phyloP scores from a whole-genome alignment of 768 basidiomycete species.

The Tylopilus sp. region DNA sequence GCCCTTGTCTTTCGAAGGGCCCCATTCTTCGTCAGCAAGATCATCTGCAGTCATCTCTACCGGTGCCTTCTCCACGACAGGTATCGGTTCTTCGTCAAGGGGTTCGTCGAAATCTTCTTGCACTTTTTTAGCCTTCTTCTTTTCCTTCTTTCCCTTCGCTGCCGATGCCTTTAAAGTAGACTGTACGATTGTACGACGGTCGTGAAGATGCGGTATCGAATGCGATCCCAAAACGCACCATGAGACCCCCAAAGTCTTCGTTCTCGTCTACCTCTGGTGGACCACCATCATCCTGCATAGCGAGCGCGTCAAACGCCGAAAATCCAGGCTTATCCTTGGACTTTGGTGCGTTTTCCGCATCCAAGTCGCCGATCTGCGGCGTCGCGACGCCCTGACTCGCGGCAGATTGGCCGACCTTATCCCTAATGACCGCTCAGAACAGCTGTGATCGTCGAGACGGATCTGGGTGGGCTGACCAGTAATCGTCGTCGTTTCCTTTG shows the following conservation, averaged over 20 bases:
- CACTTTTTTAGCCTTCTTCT: conserved; percentile 44
- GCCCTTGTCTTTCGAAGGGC: conserved; percentile 33
- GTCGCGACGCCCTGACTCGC: conserved; percentile 37
- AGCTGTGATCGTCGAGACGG: conserved; percentile 17
- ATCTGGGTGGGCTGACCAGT: conserved; percentile 53
- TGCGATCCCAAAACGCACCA: conserved; percentile 46
- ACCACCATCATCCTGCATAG: conserved; percentile 42
- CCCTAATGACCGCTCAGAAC: conserved; percentile 42
- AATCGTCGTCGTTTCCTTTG: conserved; percentile 74
- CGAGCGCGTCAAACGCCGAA: conserved; percentile 48
- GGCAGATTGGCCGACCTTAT: conserved; percentile 58
- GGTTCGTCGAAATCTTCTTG: conserved; percentile 32
- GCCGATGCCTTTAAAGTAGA: conserved; percentile 60
- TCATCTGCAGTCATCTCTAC: conserved; percentile 65
- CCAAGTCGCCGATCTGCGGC: conserved; percentile 34
- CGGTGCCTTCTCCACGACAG: conserved; percentile 36
- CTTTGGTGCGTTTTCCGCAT: conserved; percentile 39
- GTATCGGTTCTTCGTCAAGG: conserved; percentile 23
- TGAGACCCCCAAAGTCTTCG: conserved; percentile 70
- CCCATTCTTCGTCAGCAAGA: conserved; percentile 73
- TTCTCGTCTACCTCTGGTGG: conserved; percentile 52
- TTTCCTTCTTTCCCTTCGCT: conserved; percentile 51
- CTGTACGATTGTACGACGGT: conserved; percentile 32
- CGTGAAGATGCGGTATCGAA: background rate
- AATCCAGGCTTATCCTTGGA: conserved; percentile 37